These are phyloP conservation scores for Blastomyces emzantsi DNA, from an alignment of 2,329 filamentous ascomycete genomes.

Conservation along the genomic window DNA sequence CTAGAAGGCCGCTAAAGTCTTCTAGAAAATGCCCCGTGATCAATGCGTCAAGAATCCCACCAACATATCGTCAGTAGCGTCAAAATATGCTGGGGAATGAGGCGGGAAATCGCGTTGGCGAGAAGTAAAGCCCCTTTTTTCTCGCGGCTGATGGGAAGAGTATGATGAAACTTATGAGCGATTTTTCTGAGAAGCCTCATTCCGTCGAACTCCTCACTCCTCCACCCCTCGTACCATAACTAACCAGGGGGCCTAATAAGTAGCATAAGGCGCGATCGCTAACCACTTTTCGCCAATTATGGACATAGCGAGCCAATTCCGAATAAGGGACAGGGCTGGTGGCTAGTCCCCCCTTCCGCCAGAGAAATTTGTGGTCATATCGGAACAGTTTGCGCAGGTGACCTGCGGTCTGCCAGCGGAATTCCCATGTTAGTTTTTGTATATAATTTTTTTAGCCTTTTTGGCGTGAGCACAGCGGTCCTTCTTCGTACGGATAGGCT, in stretches of 20 bases:
- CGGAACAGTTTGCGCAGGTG: neutral
- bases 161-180: neutral
- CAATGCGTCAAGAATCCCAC: neutral
- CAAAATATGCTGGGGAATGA: neutral
- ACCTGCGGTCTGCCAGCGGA: neutral
- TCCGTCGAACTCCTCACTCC: neutral
- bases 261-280: neutral
- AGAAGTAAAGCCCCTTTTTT: neutral
- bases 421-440: neutral
- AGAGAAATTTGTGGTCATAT: neutral
- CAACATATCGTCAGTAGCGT: neutral
- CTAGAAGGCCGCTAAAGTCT: conserved; percentile 1
- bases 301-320: neutral
- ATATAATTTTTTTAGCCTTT: neutral
- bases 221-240: neutral
- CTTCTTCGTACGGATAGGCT: neutral
- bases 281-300: neutral
- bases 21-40: conserved; percentile 1
- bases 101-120: neutral
- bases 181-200: neutral
- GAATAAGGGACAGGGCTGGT: neutral
- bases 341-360: neutral
- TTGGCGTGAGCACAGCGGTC: neutral
- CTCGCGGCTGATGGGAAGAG: neutral
- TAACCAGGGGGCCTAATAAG: neutral